Base-by-base conservation (phyloP, 1,139 yeast species). In the Pichia kudriavzevii region DNA sequence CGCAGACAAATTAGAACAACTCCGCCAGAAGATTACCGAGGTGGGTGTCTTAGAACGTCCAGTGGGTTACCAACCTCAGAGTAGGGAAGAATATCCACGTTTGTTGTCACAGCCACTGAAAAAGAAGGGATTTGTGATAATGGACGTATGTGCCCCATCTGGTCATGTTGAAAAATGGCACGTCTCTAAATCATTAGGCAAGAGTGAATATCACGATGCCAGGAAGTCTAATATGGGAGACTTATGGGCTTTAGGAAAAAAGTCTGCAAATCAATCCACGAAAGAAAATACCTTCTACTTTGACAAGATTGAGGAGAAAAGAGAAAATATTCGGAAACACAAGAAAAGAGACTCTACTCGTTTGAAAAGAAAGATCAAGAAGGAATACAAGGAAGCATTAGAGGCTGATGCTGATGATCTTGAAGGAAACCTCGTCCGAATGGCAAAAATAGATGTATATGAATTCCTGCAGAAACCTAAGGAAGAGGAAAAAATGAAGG, bases 121-220 rank as follows among this genome's bases (percentile, higher is more conserved):
- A 52, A 69, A 83, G 31, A 84, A 84, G 53, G 85, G 87, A 11
- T 94, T 88, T 59, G 93, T 91, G 19, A 66, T 74, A 21, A 64
- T 91, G 58, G 83, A 79, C 41, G 73, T 87, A 3, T 87, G 96
- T 64, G 75, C 88, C 0, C 73, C 87, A 1, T 68, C 79, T 8
- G 95, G 95, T 1, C 67, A 71, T 32, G 61, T 87, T 31, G 96
- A 88, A 58, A 75, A 79, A 40, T 85, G 96, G 95, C 81, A 79
- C 18, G 70, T 91, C 4, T 82, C 97, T 1, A 82, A 79, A 54
- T 78, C 94, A 17, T 68, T 74, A 39, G 83, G 84, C 10, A 75
- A 76, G 47, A 81, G 77, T 46, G 75, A 67, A 2, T 91, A 85
- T 50, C 94, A 84, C 48, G 97, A 91, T 61, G 95, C 95, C 0